Evolutionary conservation across 2,329 filamentous ascomycete species (phyloP).

Genomic region (Alternaria sp.): DNA sequence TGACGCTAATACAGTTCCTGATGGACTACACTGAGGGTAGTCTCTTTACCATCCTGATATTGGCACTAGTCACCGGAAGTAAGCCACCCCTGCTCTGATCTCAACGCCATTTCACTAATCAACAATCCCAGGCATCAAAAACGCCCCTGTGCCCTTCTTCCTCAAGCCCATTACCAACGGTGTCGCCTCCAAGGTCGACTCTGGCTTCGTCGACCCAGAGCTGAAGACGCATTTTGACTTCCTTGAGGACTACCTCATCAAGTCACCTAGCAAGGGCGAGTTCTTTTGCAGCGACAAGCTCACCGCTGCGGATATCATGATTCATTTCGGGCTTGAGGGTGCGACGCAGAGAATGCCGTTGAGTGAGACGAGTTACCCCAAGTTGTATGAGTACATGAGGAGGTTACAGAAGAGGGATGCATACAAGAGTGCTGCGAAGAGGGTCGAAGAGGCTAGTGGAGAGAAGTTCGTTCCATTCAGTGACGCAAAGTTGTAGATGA

Average conservation of each 20-base stretch:
- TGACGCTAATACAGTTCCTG: conserved; percentile 50
- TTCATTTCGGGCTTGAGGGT: conserved; percentile 62
- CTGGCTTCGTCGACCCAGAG: conserved; percentile 57
- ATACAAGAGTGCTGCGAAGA: conserved; percentile 60
- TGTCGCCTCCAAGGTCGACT: conserved; percentile 61
- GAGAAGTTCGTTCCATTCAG: conserved; percentile 48
- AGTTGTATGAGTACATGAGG: conserved; percentile 57
- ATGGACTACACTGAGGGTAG: conserved; percentile 89
- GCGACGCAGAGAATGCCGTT: conserved; percentile 50
- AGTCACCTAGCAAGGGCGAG: conserved; percentile 58
- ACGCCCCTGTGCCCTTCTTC: conserved; percentile 71
- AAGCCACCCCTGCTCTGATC: neutral
- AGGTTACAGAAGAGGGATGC: conserved; percentile 55
- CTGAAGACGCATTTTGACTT: conserved; percentile 60
- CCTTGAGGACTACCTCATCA: conserved; percentile 60
- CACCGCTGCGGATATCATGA: conserved; percentile 63
- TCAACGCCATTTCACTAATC: conserved; percentile 6
- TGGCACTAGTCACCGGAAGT: conserved; percentile 67
- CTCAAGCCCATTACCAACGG: conserved; percentile 69
- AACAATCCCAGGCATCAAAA: conserved; percentile 48
- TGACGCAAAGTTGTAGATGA: conserved; percentile 28
- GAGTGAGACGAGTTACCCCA: conserved; percentile 57
- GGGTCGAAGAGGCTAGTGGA: conserved; percentile 57
- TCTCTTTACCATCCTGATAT: conserved; percentile 76
- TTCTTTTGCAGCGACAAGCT: conserved; percentile 61